Conservation (phyloP, 768 basidiomycete genomes). For the Rossbeevera mucosa region DNA sequence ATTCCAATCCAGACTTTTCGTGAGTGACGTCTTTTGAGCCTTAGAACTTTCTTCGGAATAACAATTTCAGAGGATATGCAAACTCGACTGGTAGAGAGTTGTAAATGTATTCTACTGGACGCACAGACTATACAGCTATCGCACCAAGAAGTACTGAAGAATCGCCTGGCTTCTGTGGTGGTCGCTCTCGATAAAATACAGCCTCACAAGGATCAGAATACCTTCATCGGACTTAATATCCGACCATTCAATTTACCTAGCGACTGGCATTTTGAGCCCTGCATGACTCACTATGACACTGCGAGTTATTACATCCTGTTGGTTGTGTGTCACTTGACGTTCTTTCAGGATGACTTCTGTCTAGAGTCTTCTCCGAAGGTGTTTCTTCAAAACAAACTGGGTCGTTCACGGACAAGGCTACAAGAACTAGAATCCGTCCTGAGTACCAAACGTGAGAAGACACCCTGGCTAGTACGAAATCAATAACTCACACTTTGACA, state of each 20-base stretch:
- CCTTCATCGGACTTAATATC: conserved; percentile 71
- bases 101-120: conserved; percentile 50
- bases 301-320: conserved; percentile 35
- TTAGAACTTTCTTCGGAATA: background rate
- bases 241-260: conserved; percentile 58
- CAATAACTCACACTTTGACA: conserved; percentile 24
- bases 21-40: conserved; percentile 27
- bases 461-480: background rate
- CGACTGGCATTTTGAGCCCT: conserved; percentile 77
- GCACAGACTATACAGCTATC: conserved; percentile 54
- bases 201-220: conserved; percentile 55
- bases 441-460: conserved; percentile 53
- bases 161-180: conserved; percentile 44
- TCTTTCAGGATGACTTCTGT: conserved; percentile 41
- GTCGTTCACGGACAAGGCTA: conserved; percentile 55
- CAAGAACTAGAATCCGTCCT: conserved; percentile 56
- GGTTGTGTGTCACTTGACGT: background rate
- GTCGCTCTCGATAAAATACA: conserved; percentile 49
- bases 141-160: conserved; percentile 58
- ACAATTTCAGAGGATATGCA: conserved; percentile 62
- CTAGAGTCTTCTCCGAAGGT: conserved; percentile 69
- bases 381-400: conserved; percentile 75
- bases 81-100: conserved; percentile 52
- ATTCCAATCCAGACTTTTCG: conserved; percentile 61
- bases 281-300: conserved; percentile 69